Percentiles rank a stretch among this genome's conserved stretches.
phyloP scores from a whole-genome alignment of 345 rosid genomes.

The Brassica nigra region DNA sequence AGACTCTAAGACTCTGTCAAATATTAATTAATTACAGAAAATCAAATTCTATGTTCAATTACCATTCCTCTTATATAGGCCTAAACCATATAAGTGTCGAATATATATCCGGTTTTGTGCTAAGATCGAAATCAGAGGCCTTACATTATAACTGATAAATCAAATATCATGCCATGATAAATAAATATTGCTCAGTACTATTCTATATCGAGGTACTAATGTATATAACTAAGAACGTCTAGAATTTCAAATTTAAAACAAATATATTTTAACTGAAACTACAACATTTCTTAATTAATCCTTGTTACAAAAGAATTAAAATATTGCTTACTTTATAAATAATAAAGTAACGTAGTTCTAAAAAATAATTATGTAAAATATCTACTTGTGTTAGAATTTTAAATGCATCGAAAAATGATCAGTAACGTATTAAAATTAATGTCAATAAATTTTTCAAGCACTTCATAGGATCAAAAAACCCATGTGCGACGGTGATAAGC shows the following conservation, averaged over 20 bases:
- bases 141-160: background rate
- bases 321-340: background rate
- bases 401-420: background rate
- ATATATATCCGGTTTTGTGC: background rate
- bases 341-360: background rate
- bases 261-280: background rate
- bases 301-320: background rate
- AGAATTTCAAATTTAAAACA: background rate
- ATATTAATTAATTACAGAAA: background rate
- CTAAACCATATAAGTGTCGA: background rate
- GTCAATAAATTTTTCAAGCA: background rate
- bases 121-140: background rate
- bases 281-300: background rate
- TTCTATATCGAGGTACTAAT: background rate
- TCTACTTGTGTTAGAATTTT: background rate
- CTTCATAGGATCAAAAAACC: background rate
- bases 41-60: background rate
- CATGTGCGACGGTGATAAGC: constrained; percentile 38
- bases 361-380: background rate
- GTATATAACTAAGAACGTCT: background rate
- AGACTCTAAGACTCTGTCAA: background rate
- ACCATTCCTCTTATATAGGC: background rate
- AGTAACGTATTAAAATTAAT: background rate
- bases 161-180: background rate
- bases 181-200: background rate